phyloP scores from a whole-genome alignment of 768 basidiomycete species.

The Boletus coccyginus region DNA sequence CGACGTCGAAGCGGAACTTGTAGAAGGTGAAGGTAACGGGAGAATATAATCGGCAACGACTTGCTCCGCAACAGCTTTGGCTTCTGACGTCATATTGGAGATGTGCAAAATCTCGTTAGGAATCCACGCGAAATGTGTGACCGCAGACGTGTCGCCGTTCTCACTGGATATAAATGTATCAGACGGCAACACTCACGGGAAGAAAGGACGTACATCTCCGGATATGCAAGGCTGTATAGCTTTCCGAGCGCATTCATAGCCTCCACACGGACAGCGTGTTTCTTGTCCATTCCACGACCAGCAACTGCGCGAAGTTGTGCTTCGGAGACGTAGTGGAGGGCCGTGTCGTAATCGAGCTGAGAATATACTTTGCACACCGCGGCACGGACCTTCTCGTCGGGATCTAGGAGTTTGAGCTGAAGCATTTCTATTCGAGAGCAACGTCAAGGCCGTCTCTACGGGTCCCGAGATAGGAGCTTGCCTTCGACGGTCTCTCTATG shows the following conservation, averaged over 20 bases:
- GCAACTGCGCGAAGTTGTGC: conserved; percentile 61
- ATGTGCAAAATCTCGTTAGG: conserved; percentile 68
- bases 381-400: conserved; percentile 88
- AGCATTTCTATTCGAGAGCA: conserved; percentile 48
- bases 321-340: conserved; percentile 73
- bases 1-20: conserved; percentile 38
- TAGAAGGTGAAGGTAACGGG: conserved; percentile 60
- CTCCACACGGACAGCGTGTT: conserved; percentile 67
- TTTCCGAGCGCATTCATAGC: conserved; percentile 75
- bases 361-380: conserved; percentile 81
- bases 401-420: conserved; percentile 68
- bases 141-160: conserved; percentile 68
- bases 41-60: conserved; percentile 74
- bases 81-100: conserved; percentile 49
- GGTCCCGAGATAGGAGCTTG: conserved; percentile 31
- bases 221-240: conserved; percentile 77
- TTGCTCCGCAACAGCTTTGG: conserved; percentile 65
- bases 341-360: conserved; percentile 87
- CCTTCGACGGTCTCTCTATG: conserved; percentile 70
- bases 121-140: conserved; percentile 90
- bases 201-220: conserved; percentile 73
- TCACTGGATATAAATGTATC: conserved; percentile 50
- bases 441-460: conserved; percentile 1
- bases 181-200: background rate
- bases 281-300: conserved; percentile 80